Percentiles rank a stretch among this genome's conserved stretches.
Conservation (phyloP, 31 red algal genomes). For the Odonthalia washingtoniensis region DNA sequence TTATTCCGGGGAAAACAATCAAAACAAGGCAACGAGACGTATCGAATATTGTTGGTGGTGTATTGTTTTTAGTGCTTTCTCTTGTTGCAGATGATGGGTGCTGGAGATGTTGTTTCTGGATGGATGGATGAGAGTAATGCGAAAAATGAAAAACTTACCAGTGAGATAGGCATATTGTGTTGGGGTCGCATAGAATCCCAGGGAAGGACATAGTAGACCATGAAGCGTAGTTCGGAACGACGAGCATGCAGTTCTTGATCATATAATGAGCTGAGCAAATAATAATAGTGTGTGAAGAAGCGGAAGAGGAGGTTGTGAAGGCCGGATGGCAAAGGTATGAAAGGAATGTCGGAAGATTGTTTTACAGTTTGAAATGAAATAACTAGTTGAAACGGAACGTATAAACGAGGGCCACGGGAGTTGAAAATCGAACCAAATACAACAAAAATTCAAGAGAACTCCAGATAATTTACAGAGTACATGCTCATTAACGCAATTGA, state of each 20-base stretch:
- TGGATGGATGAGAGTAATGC: neutral
- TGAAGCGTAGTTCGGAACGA: slow-evolving; percentile 21
- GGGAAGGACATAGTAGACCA: slow-evolving; percentile 69
- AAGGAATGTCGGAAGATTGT: neutral
- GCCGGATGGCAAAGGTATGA: neutral
- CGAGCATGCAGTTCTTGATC: neutral
- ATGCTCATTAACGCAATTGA: too few relatives aligned
- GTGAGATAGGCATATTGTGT: slow-evolving; percentile 59
- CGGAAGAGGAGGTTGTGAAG: neutral
- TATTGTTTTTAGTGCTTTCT: too few relatives aligned
- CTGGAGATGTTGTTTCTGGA: too few relatives aligned
- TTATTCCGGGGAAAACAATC: neutral
- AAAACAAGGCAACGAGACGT: neutral
- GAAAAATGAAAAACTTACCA: slow-evolving; percentile 54
- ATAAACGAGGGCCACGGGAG: too few relatives aligned
- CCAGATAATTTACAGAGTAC: too few relatives aligned
- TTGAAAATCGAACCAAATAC: too few relatives aligned
- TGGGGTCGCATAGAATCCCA: slow-evolving; percentile 52
- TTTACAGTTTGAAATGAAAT: neutral
- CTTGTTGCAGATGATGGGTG: too few relatives aligned
- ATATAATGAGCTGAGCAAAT: neutral
- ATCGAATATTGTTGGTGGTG: too few relatives aligned
- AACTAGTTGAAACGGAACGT: too few relatives aligned
- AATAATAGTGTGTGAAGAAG: neutral
- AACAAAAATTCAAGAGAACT: neutral